These are phyloP conservation scores for Penicillium aurantiogriseum DNA, from an alignment of 2,329 filamentous ascomycete genomes.

Conservation along the genomic window DNA sequence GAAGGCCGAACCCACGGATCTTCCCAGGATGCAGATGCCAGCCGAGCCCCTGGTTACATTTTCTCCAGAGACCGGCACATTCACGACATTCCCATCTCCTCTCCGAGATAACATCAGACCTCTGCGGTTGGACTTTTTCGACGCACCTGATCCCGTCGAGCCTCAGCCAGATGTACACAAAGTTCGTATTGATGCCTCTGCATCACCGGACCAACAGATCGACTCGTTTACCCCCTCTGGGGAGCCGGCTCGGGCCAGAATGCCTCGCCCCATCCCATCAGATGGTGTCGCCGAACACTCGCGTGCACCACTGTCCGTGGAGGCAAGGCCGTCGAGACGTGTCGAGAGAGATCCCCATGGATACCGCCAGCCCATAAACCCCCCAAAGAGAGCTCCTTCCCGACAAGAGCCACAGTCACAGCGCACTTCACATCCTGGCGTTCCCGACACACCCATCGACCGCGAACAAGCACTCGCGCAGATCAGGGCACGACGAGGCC, in stretches of 20 bases:
- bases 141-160: slow-evolving; percentile 11
- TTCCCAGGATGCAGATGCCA: slow-evolving; percentile 23
- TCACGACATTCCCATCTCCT: slow-evolving; percentile 42
- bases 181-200: slow-evolving; percentile 7
- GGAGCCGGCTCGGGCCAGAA: slow-evolving; percentile 8
- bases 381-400: slow-evolving; percentile 34
- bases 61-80: slow-evolving; percentile 46
- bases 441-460: slow-evolving; percentile 46
- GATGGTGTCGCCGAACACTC: slow-evolving; percentile 1
- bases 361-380: slow-evolving; percentile 14
- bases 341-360: slow-evolving; percentile 16
- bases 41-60: slow-evolving; percentile 43
- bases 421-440: slow-evolving; percentile 23
- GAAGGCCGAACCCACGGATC: slow-evolving; percentile 21
- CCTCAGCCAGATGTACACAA: slow-evolving; percentile 6
- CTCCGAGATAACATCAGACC: slow-evolving; percentile 29
- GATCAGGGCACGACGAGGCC: slow-evolving; percentile 48
- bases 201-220: slow-evolving; percentile 7
- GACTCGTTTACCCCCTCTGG: slow-evolving; percentile 19
- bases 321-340: slow-evolving; percentile 13
- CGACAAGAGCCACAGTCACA: slow-evolving; percentile 28
- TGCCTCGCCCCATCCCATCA: background rate
- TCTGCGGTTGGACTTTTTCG: slow-evolving; percentile 19
- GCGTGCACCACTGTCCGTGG: background rate
- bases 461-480: slow-evolving; percentile 51